phyloP scores from a whole-genome alignment of 305 asterid genomes.

The Fraxinus platypoda region DNA sequence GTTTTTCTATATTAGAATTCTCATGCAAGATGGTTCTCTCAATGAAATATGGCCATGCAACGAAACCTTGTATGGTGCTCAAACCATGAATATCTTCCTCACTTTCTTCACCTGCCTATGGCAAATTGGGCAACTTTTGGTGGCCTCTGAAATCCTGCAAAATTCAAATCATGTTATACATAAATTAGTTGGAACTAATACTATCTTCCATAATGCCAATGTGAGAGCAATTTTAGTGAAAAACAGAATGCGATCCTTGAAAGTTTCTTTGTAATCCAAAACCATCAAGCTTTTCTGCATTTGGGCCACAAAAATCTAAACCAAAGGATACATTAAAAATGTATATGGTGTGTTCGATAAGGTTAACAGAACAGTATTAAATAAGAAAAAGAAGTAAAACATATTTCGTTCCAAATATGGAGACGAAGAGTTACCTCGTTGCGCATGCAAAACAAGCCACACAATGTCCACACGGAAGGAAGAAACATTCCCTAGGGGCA shows the following conservation, averaged over 20 bases:
- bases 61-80: slow-evolving; percentile 25
- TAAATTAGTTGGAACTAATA: not conserved
- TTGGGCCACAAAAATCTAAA: not conserved
- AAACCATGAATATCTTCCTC: slow-evolving; percentile 70
- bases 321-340: not conserved
- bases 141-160: slow-evolving; percentile 66
- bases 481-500: slow-evolving; percentile 76
- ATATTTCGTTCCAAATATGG: not conserved
- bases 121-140: slow-evolving; percentile 75
- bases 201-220: not conserved
- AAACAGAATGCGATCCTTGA: not conserved
- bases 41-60: not conserved
- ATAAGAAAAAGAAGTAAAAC: not conserved
- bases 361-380: not conserved
- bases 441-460: slow-evolving; percentile 78
- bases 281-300: not conserved
- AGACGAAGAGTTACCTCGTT: slow-evolving; percentile 43
- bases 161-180: slow-evolving; percentile 14
- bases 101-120: slow-evolving; percentile 63
- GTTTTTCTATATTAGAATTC: not conserved
- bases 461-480: slow-evolving; percentile 84
- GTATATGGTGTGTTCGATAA: not conserved
- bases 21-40: not conserved
- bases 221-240: not conserved
- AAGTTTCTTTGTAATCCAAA: not conserved